phyloP scores from a whole-genome alignment of 768 basidiomycete genomes.

The Agrocybe pediades region DNA sequence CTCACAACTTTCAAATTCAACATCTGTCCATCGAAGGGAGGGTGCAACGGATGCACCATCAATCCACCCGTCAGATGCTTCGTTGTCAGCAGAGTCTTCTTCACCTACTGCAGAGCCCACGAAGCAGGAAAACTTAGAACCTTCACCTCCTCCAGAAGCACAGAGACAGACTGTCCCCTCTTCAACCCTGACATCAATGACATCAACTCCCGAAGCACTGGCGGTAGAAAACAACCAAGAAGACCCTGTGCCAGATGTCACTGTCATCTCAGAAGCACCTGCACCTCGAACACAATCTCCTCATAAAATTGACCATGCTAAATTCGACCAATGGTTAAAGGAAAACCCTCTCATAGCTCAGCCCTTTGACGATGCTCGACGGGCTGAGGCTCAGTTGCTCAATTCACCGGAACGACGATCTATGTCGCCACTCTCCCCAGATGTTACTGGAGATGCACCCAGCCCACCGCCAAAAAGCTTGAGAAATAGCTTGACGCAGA shows the following conservation, averaged over 20 bases:
- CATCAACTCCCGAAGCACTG: background rate
- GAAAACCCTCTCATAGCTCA: constrained; percentile 20
- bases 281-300: constrained; percentile 19
- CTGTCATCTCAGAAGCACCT: constrained; percentile 39
- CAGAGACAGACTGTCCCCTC: background rate
- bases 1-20: constrained; percentile 17
- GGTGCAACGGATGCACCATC: constrained; percentile 58
- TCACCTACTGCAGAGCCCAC: constrained; percentile 11
- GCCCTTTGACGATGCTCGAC: constrained; percentile 17
- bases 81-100: constrained; percentile 26
- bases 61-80: constrained; percentile 9
- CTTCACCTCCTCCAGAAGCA: constrained; percentile 18
- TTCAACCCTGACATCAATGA: no score
- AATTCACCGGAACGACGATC: constrained; percentile 14
- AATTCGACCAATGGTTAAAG: constrained; percentile 29
- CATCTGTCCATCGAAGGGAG: constrained; percentile 53
- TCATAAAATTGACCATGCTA: constrained; percentile 24
- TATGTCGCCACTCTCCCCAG: constrained; percentile 18
- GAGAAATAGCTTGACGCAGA: constrained; percentile 46
- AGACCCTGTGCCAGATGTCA: constrained; percentile 33
- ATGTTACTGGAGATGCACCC: constrained; percentile 29
- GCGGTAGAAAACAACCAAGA: background rate
- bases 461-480: constrained; percentile 55
- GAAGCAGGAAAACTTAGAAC: background rate
- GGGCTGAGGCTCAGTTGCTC: constrained; percentile 17